phyloP scores from a whole-genome alignment of 192 early-diverging fungal genomes.

The Borealophlyctis nickersoniae region DNA sequence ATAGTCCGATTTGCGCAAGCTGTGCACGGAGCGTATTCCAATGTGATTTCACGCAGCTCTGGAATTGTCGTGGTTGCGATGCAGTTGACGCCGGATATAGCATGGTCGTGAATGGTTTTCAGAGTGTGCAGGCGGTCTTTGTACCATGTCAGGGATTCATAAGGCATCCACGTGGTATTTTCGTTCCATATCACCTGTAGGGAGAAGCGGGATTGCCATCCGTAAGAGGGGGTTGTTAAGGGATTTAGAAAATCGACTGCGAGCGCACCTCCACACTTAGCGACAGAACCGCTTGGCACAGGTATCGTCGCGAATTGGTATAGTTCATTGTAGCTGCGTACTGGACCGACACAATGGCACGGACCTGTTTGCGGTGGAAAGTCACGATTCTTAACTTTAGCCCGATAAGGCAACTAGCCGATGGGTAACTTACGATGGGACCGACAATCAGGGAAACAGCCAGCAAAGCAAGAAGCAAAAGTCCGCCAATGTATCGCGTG shows the following conservation, averaged over 20 bases:
- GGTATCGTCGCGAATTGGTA: slow-evolving; percentile 12
- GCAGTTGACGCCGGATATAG: slow-evolving; percentile 13
- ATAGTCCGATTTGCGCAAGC: slow-evolving; percentile 20
- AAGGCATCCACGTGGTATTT: slow-evolving; percentile 19
- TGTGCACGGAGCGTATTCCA: slow-evolving; percentile 15
- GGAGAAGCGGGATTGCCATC: no score
- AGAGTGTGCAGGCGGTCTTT: slow-evolving; percentile 5
- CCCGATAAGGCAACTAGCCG: not conserved
- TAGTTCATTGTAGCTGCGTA: slow-evolving; percentile 25
- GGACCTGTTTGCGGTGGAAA: slow-evolving; percentile 5
- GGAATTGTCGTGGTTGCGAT: slow-evolving; percentile 17
- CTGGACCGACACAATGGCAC: slow-evolving; percentile 6
- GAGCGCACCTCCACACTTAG: slow-evolving; percentile 3
- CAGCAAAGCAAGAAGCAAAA: slow-evolving; percentile 8
- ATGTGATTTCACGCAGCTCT: slow-evolving; percentile 1
- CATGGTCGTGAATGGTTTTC: slow-evolving; percentile 4
- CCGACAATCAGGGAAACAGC: slow-evolving; percentile 11
- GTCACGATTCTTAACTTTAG: not conserved
- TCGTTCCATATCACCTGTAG: slow-evolving; percentile 8
- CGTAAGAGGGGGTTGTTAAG: no score
- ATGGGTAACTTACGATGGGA: slow-evolving; percentile 14
- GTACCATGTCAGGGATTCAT: slow-evolving; percentile 15
- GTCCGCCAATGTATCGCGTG: slow-evolving; percentile 6
- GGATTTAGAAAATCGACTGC: not conserved
- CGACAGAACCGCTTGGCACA: slow-evolving; percentile 6